These are phyloP conservation scores for Melaleuca quinquenervia DNA, from an alignment of 345 rosid species.

Conservation along the genomic window DNA sequence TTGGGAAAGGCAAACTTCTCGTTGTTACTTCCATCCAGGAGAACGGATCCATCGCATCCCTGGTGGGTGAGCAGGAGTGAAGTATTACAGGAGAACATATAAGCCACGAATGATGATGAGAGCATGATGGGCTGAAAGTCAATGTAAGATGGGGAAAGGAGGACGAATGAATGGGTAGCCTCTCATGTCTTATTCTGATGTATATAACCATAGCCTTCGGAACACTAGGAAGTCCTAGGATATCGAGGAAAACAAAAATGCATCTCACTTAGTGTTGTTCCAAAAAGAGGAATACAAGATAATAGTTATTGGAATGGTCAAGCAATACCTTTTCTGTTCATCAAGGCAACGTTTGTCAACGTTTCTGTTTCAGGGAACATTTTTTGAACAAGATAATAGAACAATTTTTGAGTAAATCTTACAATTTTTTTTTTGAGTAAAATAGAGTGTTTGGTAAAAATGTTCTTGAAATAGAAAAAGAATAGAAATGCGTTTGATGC, in stretches of 20 bases:
- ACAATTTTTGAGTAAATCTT: no score
- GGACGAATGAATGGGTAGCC: neutral
- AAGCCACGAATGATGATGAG: neutral
- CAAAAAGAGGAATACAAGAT: neutral
- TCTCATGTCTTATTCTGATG: neutral
- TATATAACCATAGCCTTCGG: neutral
- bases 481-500: no score
- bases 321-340: neutral
- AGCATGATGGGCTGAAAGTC: neutral
- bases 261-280: neutral
- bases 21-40: slow-evolving; percentile 39
- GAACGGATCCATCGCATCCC: slow-evolving; percentile 51
- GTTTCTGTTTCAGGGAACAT: no score
- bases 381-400: no score
- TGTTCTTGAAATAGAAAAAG: no score
- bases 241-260: neutral
- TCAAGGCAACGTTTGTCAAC: no score
- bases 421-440: no score
- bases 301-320: neutral
- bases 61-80: neutral
- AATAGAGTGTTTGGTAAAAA: no score
- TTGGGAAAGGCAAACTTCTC: slow-evolving; percentile 49
- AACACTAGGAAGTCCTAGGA: neutral
- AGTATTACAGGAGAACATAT: neutral
- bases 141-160: neutral